A percentile compares a stretch with the other conserved stretches of the same genome.
phyloP scores from a whole-genome alignment of 306 rosid species.

The barrel medic (Medicago truncatula) region DNA sequence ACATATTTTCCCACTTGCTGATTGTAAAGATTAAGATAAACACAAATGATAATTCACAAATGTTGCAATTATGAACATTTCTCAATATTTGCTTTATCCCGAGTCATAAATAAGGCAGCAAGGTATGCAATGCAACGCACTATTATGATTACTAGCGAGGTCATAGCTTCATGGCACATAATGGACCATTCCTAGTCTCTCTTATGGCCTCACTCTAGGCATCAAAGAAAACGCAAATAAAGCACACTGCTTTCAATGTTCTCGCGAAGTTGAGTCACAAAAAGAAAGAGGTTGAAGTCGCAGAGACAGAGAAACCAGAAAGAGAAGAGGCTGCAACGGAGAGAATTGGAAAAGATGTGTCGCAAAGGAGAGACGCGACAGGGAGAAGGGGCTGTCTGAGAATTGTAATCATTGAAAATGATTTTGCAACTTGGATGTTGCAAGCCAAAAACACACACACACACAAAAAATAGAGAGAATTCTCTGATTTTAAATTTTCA shows the following conservation, averaged over 20 bases:
- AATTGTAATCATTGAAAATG: not conserved
- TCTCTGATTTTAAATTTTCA: not conserved
- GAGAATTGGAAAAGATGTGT: not conserved
- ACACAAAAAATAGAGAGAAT: not conserved
- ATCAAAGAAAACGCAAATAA: no score
- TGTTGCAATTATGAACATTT: not conserved
- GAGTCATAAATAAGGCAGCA: not conserved
- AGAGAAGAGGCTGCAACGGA: not conserved
- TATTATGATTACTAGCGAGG: not conserved
- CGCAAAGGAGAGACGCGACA: not conserved
- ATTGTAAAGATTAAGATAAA: not conserved
- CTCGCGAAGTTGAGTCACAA: not conserved
- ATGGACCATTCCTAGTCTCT: not conserved
- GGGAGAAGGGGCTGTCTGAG: not conserved
- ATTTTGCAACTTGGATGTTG: not conserved
- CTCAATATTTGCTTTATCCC: not conserved
- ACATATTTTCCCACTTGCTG: not conserved
- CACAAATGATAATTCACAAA: not conserved
- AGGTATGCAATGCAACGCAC: not conserved
- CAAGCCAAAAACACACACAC: not conserved
- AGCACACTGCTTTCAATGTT: no score
- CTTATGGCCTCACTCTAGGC: no score
- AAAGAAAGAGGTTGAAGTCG: not conserved
- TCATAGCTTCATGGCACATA: not conserved
- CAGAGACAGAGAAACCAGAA: not conserved